Percentiles rank a stretch among this genome's conserved stretches.
Evolutionary conservation across 352 stramenopile genomes (phyloP).

Genomic region (Pythium aphanidermatum): DNA sequence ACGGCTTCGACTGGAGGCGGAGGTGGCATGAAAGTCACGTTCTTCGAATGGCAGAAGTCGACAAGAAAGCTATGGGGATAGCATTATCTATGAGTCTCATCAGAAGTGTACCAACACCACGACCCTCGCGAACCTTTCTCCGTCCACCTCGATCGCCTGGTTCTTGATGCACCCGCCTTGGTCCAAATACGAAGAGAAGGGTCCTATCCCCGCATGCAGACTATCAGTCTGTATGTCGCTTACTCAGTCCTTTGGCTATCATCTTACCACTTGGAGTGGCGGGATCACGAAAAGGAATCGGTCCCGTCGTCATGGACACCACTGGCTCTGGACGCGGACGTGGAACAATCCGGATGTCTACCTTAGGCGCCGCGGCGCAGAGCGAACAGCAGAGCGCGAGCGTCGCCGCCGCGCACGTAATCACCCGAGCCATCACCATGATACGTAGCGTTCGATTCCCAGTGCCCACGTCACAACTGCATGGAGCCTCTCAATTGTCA

Average conservation of each 20-base stretch:
- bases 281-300: constrained; percentile 44
- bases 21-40: constrained; percentile 42
- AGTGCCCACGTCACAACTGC: too few relatives aligned
- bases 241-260: neutral
- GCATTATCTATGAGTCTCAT: too few relatives aligned
- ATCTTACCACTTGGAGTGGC: constrained; percentile 31
- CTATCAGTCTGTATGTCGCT: neutral
- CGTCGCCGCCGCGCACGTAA: constrained; percentile 11
- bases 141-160: constrained; percentile 31
- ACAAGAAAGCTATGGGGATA: constrained; percentile 15
- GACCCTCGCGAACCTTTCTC: constrained; percentile 24
- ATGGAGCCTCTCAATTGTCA: too few relatives aligned
- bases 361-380: constrained; percentile 36
- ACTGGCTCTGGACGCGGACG: constrained; percentile 18
- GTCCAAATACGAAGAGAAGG: constrained; percentile 29
- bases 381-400: constrained; percentile 13
- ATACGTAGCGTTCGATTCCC: constrained; percentile 7
- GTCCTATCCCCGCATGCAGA: constrained; percentile 13
- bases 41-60: constrained; percentile 53
- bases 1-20: neutral
- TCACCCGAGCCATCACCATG: constrained; percentile 2
- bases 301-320: constrained; percentile 15
- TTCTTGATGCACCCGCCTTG: constrained; percentile 38
- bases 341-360: constrained; percentile 56
- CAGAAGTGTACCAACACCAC: neutral